These are phyloP conservation scores for Sarocladiaceae sp. DNA, from an alignment of 2,329 filamentous ascomycete genomes.

Conservation along the genomic window DNA sequence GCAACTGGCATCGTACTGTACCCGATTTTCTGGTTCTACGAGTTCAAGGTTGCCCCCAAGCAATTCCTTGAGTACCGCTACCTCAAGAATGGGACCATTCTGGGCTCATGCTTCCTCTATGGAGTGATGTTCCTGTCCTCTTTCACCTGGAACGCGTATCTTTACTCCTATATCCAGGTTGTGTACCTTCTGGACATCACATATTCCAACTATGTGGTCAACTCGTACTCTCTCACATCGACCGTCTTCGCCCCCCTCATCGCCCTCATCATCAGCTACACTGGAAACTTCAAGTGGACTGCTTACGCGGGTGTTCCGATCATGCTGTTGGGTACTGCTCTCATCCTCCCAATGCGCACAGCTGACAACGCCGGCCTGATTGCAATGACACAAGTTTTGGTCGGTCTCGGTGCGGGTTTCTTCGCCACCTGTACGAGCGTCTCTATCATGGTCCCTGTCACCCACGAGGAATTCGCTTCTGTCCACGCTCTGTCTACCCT, in stretches of 20 bases:
- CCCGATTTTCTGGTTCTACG: slow-evolving; percentile 43
- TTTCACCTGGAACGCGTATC: slow-evolving; percentile 42
- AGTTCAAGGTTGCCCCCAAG: slow-evolving; percentile 45
- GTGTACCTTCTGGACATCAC: slow-evolving; percentile 33
- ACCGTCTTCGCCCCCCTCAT: slow-evolving; percentile 39
- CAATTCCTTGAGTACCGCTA: slow-evolving; percentile 47
- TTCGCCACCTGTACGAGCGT: slow-evolving; percentile 40
- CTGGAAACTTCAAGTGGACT: slow-evolving; percentile 34
- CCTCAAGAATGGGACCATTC: slow-evolving; percentile 38
- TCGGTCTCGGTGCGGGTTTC: slow-evolving; percentile 34
- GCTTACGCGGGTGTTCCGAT: slow-evolving; percentile 29
- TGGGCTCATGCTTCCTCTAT: slow-evolving; percentile 34
- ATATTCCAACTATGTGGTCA: slow-evolving; percentile 36
- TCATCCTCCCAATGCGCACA: slow-evolving; percentile 33
- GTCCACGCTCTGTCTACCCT: slow-evolving; percentile 49
- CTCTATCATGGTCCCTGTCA: slow-evolving; percentile 46
- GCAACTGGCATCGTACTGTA: slow-evolving; percentile 41
- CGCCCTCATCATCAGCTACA: slow-evolving; percentile 38
- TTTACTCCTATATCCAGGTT: slow-evolving; percentile 44
- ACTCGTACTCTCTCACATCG: slow-evolving; percentile 39
- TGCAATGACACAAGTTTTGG: slow-evolving; percentile 46
- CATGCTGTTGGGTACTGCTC: slow-evolving; percentile 31
- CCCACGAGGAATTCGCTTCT: slow-evolving; percentile 48
- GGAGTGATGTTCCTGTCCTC: slow-evolving; percentile 29
- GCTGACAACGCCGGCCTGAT: slow-evolving; percentile 35